Percentiles rank a stretch among this genome's conserved stretches.
These are phyloP conservation scores for Tuber melanosporum DNA, from an alignment of 495 filamentous ascomycete genomes.

Conservation along the genomic window DNA sequence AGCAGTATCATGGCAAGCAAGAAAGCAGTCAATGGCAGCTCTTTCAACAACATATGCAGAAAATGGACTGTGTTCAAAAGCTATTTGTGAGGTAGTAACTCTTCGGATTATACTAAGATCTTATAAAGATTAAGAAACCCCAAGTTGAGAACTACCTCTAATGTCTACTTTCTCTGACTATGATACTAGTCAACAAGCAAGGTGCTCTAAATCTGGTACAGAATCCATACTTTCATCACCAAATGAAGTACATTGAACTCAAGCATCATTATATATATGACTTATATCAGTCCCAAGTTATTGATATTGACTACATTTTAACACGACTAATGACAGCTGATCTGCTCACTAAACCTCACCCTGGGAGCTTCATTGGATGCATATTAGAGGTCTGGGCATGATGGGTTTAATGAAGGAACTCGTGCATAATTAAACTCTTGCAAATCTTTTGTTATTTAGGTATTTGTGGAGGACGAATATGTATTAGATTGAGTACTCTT, in stretches of 20 bases:
- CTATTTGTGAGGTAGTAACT: background rate
- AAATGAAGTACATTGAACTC: background rate
- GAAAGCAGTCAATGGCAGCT: background rate
- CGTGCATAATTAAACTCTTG: background rate
- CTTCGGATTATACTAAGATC: background rate
- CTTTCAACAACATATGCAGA: background rate
- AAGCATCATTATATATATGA: background rate
- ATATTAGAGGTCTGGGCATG: background rate
- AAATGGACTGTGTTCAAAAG: background rate
- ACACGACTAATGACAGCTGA: background rate
- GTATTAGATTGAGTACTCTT: background rate
- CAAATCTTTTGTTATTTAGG: background rate
- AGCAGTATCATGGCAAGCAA: background rate
- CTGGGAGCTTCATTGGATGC: background rate
- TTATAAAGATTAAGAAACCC: background rate
- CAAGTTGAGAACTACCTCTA: background rate
- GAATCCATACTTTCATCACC: background rate
- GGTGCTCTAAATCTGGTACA: background rate
- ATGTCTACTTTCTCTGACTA: background rate
- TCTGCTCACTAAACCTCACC: background rate
- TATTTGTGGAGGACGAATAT: background rate
- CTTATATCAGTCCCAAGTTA: background rate
- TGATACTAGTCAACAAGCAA: background rate
- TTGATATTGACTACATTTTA: background rate
- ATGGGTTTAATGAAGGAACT: background rate